Conservation (phyloP, 75 land plant genomes). For the Selaginella moellendorffii region DNA sequence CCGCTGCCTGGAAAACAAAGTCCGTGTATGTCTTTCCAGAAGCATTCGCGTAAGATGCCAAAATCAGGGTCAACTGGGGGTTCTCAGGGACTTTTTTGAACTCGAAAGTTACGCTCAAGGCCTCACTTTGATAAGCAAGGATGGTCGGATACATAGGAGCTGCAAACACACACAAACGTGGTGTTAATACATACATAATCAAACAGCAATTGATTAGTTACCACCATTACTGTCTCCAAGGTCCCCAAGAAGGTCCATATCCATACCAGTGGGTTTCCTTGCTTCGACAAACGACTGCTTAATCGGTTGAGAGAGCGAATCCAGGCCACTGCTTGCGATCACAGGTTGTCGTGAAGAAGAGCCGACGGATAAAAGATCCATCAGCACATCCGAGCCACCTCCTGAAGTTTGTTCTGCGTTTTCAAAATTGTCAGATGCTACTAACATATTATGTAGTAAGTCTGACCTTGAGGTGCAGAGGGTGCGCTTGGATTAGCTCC, state of each 20-base stretch:
- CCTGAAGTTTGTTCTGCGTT: constrained; percentile 19
- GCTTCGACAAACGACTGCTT: constrained; percentile 10
- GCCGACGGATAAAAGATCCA: constrained; percentile 81
- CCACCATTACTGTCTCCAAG: background rate
- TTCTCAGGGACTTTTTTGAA: constrained; percentile 61
- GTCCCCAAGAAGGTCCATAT: background rate
- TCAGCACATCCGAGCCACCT: constrained; percentile 43
- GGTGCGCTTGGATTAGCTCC: constrained; percentile 38
- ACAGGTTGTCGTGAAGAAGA: constrained; percentile 11
- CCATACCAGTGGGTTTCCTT: background rate
- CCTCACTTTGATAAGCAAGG: constrained; percentile 60
- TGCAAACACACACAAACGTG: background rate
- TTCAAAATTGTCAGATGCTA: no score
- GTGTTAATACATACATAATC: background rate
- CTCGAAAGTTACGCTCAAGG: constrained; percentile 53
- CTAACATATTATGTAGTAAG: no score
- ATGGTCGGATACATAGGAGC: constrained; percentile 44
- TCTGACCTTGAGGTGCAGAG: constrained; percentile 15
- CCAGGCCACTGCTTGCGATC: constrained; percentile 12
- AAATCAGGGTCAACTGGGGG: constrained; percentile 49
- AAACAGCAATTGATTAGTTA: background rate
- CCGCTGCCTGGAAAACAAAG: constrained; percentile 92
- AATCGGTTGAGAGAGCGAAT: constrained; percentile 26
- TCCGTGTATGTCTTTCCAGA: constrained; percentile 48
- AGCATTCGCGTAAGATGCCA: constrained; percentile 59